These are phyloP conservation scores for Microsporum canis DNA, from an alignment of 2,329 filamentous ascomycete genomes.

Conservation along the genomic window DNA sequence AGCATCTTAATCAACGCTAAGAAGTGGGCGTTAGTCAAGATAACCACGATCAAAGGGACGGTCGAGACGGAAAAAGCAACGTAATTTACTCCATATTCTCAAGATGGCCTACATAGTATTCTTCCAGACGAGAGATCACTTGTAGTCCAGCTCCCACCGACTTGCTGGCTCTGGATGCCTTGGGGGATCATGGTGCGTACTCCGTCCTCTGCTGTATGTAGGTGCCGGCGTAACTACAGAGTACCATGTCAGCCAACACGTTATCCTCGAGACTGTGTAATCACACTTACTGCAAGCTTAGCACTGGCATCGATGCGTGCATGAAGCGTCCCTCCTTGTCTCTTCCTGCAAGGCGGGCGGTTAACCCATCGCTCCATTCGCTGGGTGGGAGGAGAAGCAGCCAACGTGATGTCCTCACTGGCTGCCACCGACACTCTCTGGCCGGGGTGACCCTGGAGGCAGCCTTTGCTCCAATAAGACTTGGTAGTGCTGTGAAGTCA, in stretches of 20 bases:
- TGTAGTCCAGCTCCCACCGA: no score
- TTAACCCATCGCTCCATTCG: background rate
- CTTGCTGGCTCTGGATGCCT: no score
- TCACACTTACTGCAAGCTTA: background rate
- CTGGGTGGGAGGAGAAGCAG: background rate
- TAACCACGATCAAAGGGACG: background rate
- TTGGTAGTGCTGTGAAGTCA: background rate
- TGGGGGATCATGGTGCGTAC: background rate
- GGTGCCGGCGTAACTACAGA: background rate
- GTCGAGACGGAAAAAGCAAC: background rate
- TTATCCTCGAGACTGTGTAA: background rate
- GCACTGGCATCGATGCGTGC: background rate
- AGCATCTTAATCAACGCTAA: conserved; percentile 2
- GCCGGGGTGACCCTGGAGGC: background rate
- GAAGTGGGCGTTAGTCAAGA: background rate
- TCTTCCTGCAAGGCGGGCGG: background rate
- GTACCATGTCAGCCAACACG: background rate
- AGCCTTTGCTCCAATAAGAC: background rate
- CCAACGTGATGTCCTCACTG: background rate
- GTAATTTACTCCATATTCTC: background rate
- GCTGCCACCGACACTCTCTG: background rate
- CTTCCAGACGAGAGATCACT: no score
- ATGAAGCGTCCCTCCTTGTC: background rate
- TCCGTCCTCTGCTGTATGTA: background rate
- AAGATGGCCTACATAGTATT: no score